phyloP scores from a whole-genome alignment of 139 green algal species.

The Chlorella vulgaris region DNA sequence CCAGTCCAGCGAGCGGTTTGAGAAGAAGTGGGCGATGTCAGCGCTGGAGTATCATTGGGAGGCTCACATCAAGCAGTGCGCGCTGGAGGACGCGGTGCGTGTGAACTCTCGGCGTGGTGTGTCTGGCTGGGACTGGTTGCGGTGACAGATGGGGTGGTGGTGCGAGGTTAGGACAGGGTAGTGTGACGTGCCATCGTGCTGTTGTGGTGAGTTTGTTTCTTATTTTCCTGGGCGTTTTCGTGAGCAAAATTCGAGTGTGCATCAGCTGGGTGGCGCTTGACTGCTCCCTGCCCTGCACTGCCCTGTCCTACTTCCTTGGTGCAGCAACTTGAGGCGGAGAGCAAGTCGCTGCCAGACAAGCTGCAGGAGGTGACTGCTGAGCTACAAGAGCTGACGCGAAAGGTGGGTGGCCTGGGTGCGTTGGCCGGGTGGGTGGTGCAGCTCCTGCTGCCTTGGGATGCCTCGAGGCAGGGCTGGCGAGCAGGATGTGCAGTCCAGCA shows the following conservation, averaged over 20 bases:
- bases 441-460: too few species aligned
- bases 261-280: not conserved
- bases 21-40: constrained; percentile 58
- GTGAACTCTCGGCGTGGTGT: too few species aligned
- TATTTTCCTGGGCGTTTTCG: too few species aligned
- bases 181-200: too few species aligned
- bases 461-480: too few species aligned
- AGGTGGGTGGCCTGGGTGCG: constrained; percentile 30
- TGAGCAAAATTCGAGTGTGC: too few species aligned
- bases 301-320: not conserved
- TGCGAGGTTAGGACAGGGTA: too few species aligned
- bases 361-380: constrained; percentile 54
- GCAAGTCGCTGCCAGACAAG: constrained; percentile 46
- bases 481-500: too few species aligned
- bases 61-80: constrained; percentile 38
- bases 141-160: not conserved
- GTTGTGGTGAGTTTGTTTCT: too few species aligned
- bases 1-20: constrained; percentile 52
- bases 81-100: constrained; percentile 41
- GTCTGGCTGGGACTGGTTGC: not conserved
- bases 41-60: constrained; percentile 57
- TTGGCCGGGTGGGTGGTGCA: too few species aligned
- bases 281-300: not conserved
- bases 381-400: constrained; percentile 53
- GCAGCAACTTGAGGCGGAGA: constrained; percentile 39